phyloP scores from a whole-genome alignment of 1,139 yeast genomes.

The Suhomyces anneliseae region DNA sequence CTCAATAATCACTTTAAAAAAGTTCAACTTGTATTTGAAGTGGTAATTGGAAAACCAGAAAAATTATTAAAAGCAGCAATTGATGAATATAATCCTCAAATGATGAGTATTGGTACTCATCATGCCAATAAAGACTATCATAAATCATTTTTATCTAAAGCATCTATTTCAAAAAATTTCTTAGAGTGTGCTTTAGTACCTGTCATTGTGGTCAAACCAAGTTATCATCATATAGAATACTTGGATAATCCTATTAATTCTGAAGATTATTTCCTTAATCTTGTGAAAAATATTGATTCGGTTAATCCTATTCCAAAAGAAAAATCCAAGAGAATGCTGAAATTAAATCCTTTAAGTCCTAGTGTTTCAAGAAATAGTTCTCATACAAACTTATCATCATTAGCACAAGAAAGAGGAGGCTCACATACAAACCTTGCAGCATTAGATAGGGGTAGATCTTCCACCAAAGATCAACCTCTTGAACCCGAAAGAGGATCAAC shows the following conservation, averaged over 20 bases:
- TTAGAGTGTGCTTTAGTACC: constrained; percentile 69
- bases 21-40: constrained; percentile 57
- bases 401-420: constrained; percentile 14
- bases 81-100: constrained; percentile 61
- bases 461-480: constrained; percentile 1
- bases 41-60: constrained; percentile 62
- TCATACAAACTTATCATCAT: constrained; percentile 16
- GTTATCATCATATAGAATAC: constrained; percentile 39
- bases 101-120: constrained; percentile 66
- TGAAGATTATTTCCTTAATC: constrained; percentile 32
- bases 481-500: constrained; percentile 15
- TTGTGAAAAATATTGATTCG: constrained; percentile 26
- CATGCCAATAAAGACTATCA: constrained; percentile 25
- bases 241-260: constrained; percentile 26
- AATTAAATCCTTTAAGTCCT: constrained; percentile 10
- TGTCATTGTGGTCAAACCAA: constrained; percentile 65
- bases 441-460: constrained; percentile 1
- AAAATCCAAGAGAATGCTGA: constrained; percentile 9
- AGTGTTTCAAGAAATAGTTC: constrained; percentile 16
- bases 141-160: constrained; percentile 45
- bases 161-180: constrained; percentile 60
- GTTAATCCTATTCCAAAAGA: constrained; percentile 1
- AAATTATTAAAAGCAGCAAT: constrained; percentile 54
- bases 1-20: constrained; percentile 50
- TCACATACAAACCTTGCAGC: constrained; percentile 3